These are phyloP conservation scores for Rhodotorula diobovata DNA, from an alignment of 768 basidiomycete genomes.

Conservation along the genomic window DNA sequence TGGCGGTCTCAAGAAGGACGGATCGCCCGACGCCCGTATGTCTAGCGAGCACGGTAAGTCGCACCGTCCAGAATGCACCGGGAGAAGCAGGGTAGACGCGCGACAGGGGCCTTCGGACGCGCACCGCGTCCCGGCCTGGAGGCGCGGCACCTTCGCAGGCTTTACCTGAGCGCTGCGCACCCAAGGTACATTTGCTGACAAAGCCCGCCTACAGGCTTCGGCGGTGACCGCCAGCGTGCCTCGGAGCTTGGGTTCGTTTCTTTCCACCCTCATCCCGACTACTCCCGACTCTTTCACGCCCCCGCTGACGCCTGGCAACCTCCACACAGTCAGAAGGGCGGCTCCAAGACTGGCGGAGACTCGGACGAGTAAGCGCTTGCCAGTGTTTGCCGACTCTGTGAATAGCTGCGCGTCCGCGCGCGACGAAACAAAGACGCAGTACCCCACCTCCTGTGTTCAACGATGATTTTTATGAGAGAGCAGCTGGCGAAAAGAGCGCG, in stretches of 20 bases:
- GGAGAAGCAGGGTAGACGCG: too few relatives aligned
- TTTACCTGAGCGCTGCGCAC: too few relatives aligned
- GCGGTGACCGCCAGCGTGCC: slow-evolving; percentile 5
- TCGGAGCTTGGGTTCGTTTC: not conserved
- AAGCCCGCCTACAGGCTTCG: not conserved
- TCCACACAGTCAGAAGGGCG: too few relatives aligned
- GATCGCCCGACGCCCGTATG: slow-evolving; percentile 17
- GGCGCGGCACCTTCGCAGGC: too few relatives aligned
- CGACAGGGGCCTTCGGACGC: too few relatives aligned
- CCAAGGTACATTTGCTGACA: not conserved
- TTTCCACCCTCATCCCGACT: not conserved
- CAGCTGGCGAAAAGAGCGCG: too few relatives aligned
- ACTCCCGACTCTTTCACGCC: not conserved
- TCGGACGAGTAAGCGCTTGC: too few relatives aligned
- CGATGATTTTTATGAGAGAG: too few relatives aligned
- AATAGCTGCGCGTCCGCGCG: not conserved
- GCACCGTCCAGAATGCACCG: too few relatives aligned
- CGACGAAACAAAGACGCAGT: not conserved
- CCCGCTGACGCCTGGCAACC: not conserved
- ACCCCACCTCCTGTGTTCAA: not conserved
- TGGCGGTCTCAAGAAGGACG: slow-evolving; percentile 1
- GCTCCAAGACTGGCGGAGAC: too few relatives aligned
- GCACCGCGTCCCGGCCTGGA: too few relatives aligned
- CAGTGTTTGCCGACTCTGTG: too few relatives aligned
- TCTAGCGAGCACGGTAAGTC: not conserved